Base-by-base conservation (phyloP, 495 filamentous ascomycete genomes). In the Penicillium coprophilum region DNA sequence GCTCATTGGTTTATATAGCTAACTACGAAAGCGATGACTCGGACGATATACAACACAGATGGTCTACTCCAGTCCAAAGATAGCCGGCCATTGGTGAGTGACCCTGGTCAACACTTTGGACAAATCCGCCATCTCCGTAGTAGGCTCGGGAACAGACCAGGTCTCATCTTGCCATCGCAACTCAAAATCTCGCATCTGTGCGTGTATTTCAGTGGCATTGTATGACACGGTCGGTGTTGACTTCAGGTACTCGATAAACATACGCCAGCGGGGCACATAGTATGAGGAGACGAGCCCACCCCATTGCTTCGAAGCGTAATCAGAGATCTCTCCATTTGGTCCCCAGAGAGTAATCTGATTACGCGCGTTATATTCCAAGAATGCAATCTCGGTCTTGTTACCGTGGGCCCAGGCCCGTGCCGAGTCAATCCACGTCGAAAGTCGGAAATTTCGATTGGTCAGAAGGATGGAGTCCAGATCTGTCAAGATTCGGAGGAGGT, bases 331-430 rank as follows among this genome's bases (percentile, higher is more conserved):
- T 11, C 79, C 77, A 3, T 58, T 60, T 1, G 79, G 80, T 0
- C 80, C 80, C 79, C 79, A 83, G 4, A 81, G 68, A 13, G 80
- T 82, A 50, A 82, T 73, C 55, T 82, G 79, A 53, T 82, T 81
- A 43, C 76, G 72, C 8, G 80, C 80, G 38, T 82, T 68, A 56
- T 80, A 81, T 53, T 80, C 78, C 51, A 74, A 69, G 57, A 75
- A 81, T 15, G 71, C 60, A 45, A 67, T 66, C 4, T 58, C 50
- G 2, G 60, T 61, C 2, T 55, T 27, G 50, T 75, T 62, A 8
- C 49, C 55, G 4, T 53, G 28, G 5, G 70, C 68, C 55, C 67
- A 75, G 9, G 74, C 50, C 17, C 72, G 70, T 12, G 80, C 79
- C 0, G 69, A 50, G 7, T 62, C 41, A 44, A 81, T 69, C 77